Base-by-base conservation (phyloP, 495 filamentous ascomycete species). In the Talaromyces proteolyticus region DNA sequence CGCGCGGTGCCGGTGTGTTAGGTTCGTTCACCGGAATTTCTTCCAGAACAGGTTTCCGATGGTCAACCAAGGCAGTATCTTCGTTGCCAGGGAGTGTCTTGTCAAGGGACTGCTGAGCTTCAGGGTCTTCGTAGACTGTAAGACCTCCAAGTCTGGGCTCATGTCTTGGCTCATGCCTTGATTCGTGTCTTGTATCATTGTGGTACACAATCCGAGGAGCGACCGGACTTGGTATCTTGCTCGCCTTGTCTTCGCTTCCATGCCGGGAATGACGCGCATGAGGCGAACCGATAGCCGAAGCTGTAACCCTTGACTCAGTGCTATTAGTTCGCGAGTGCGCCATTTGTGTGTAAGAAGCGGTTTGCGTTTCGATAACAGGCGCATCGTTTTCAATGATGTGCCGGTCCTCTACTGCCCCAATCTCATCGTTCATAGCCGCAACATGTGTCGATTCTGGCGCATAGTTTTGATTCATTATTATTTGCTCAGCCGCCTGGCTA, bases 81-180 rank as follows among this genome's bases (percentile, higher is more conserved):
- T 17, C 12, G 8, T 49, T 16, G 20, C 42, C 17, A 42, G 43
- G 24, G 42, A 20, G 21, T 41, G 23, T 24, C 16, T 16, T 20
- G 2, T 44, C 42, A 17, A 59, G 20, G 23, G 54, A 53, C n/a
- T 54, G 52, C 25, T 55, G 61, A 12, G 69, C 67, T 41, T 83
- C 75, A 3, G 78, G 82, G 45, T 83, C 81, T 55, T 86, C 81
- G 50, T 80, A 81, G 3, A 81, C 77, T 51, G 75, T 77, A 10
- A 80, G 57, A 3, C 66, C 53, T 43, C 66, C 68, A 16, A 64
- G 52, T 12, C 73, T 63, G 7, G 65, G 75, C 40, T 45, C n/a
- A n/a, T n/a, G n/a, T n/a, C n/a, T n/a, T n/a, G n/a, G n/a, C n/a
- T n/a, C n/a, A n/a, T n/a, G n/a, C n/a, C n/a, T n/a, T n/a, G n/a